Base-by-base conservation (phyloP, 2,329 filamentous ascomycete genomes). In the Colletotrichum zoysiae region DNA sequence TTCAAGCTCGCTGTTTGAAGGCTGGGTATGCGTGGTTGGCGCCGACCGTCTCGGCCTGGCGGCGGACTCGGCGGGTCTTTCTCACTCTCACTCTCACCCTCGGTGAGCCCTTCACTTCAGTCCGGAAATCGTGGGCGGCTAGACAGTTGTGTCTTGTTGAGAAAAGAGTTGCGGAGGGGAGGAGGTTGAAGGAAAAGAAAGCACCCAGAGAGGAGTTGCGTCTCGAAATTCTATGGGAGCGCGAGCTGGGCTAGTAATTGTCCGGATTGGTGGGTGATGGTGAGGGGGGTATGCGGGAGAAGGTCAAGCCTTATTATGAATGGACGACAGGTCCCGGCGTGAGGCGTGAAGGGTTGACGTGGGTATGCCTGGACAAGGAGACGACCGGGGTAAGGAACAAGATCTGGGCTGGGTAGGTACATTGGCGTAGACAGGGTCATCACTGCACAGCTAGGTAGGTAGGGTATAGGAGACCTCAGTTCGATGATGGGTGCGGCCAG, bases 281-380 rank as follows among this genome's bases (percentile, higher is more conserved):
- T 69, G 61, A 65, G 70, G 67, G 66, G 67, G 70, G 67, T 73
- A 67, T 44, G 70, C 67, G 70, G 70, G 70, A 71, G 70, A 71
- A 71, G 66, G 70, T 73, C 67, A 71, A 73, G 70, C 70, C 70
- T 73, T 73, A 73, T 71, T 73, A 73, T 71, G 70, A 73, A 73
- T 71, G 67, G 66, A 71, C 67, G 70, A 73, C 66, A 71, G 70
- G 70, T 73, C 70, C 70, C 70, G 56, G 61, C 58, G 51, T 60
- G 67, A 66, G 68, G 71, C 64, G 71, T 71, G 59, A 71, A 73
- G 71, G 63, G 68, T 73, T 71, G 67, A 65, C 63, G 64, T 71
- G 69, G 69, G 69, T 71, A 69, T 66, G 48, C 69, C 59, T 71
- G 46, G 69, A 65, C 53, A 53, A 55, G 50, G 51, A 65, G 51